Evolutionary conservation across 352 stramenopile species (phyloP).

Genomic region (Globisporangium irregulare): DNA sequence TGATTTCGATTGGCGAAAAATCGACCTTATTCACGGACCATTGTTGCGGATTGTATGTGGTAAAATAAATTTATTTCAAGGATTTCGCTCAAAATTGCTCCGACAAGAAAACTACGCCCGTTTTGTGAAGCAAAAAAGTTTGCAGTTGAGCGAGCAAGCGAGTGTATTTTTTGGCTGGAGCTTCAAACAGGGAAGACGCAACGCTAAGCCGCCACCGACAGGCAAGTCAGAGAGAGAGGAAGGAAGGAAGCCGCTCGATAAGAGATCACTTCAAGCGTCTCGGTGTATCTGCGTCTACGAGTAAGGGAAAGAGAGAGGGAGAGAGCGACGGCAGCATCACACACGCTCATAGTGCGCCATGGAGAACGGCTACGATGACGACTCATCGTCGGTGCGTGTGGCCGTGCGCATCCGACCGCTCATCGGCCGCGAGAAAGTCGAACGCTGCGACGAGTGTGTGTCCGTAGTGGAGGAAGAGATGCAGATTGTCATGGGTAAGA

Average conservation of each 20-base stretch:
- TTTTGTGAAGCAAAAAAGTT: not conserved
- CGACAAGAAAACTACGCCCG: too few species aligned
- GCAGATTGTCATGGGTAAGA: conserved; percentile 88
- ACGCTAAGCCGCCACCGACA: not conserved
- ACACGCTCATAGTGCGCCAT: conserved; percentile 3
- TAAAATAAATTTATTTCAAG: too few species aligned
- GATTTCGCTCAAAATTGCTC: too few species aligned
- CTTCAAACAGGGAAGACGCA: not conserved
- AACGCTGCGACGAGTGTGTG: conserved; percentile 86
- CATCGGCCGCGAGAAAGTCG: conserved; percentile 86
- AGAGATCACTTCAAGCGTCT: not conserved
- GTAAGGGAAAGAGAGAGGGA: not conserved
- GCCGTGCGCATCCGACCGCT: conserved; percentile 84
- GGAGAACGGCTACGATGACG: conserved; percentile 38
- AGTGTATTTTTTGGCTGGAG: not conserved
- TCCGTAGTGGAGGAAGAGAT: conserved; percentile 78
- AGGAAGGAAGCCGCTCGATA: not conserved
- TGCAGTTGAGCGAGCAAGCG: not conserved
- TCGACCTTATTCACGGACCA: too few species aligned
- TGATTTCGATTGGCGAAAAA: too few species aligned
- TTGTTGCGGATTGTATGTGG: too few species aligned
- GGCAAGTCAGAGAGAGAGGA: not conserved
- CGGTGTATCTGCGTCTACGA: not conserved
- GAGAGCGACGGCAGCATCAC: not conserved
- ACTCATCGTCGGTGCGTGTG: conserved; percentile 69